Evolutionary conservation across 768 basidiomycete species (phyloP), one percentile per base, ranked within the genome.

Genomic region (Boletus sp.): DNA sequence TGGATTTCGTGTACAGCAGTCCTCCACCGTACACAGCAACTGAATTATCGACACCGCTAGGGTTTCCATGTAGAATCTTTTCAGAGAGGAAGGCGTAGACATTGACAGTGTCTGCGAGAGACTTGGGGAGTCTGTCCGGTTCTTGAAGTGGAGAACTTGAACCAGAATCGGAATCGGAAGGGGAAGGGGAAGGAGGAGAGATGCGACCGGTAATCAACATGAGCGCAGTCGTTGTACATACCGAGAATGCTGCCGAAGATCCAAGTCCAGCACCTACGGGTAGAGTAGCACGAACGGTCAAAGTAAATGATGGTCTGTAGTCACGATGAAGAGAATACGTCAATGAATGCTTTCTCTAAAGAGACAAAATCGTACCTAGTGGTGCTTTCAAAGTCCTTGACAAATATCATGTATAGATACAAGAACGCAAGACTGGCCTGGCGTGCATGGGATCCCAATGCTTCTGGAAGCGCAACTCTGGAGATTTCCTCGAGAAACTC

Each of bases 21-120:
- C 93, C 97, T 45, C 96, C 96, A 19, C 97, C 97, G 65, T 87
- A 90, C 1, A 93, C 89, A 15, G 90, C 81, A 34, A 98, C 92
- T 19, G 94, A 90, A 70, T 99, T 98, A 70, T 99, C 97, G 23
- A 99, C 90, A 9, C 97, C 97, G 63, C 93, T 96, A 3, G 97
- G 97, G 64, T 90, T 98, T 1, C 97, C 97, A 68, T 99, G 97
- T 47, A 98, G 74, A 39, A 99, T 88, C 72, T 98, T 98, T 75
- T 99, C 97, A 11, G 88, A 81, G 48, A 98, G 76, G 72, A 97
- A 98, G 19, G 97, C 93, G 85, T 93, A 98, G 44, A 79, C 78
- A 71, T 99, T 98, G 60, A 95, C 85, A 58, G 86, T 78, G 59
- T 94, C 87, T 5, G 92, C 90, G 30, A 84, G 73, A 11, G 71